Evolutionary conservation across 768 basidiomycete species (phyloP).

Genomic region (Xerocomellus dryophilus): DNA sequence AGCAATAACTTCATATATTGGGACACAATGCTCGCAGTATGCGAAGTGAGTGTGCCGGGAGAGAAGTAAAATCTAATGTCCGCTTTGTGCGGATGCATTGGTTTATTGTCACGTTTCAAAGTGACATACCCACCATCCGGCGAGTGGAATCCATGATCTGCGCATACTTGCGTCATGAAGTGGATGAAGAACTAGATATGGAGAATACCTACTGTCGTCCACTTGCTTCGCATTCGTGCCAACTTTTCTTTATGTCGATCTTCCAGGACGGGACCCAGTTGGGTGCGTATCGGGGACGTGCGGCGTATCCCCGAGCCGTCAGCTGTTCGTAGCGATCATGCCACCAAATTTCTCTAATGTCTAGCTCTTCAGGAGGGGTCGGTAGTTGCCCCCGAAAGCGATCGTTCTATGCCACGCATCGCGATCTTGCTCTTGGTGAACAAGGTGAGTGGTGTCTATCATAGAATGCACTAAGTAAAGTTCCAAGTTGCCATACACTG

Average conservation of each 20-base stretch:
- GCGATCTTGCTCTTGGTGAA: background rate
- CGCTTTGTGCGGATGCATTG: slow-evolving; percentile 22
- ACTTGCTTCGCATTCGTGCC: background rate
- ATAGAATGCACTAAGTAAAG: background rate
- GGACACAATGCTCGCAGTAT: slow-evolving; percentile 31
- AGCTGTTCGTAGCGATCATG: background rate
- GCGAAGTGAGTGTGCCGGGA: background rate
- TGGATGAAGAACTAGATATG: background rate
- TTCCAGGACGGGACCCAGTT: slow-evolving; percentile 4
- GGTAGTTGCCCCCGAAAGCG: background rate
- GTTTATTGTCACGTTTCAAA: slow-evolving; percentile 25
- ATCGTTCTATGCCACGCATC: background rate
- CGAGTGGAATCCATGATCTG: slow-evolving; percentile 29
- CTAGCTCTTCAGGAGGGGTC: background rate
- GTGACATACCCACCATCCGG: slow-evolving; percentile 27
- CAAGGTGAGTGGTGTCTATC: too few species aligned
- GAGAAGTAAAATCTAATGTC: slow-evolving; percentile 25
- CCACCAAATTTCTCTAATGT: background rate
- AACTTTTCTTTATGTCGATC: background rate
- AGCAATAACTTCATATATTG: slow-evolving; percentile 23
- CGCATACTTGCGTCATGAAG: slow-evolving; percentile 6
- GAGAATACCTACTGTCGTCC: background rate
- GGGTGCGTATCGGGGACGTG: slow-evolving; percentile 1
- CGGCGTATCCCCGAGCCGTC: slow-evolving; percentile 1
- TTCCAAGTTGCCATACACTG: background rate